Evolutionary conservation across 169 alveolate species (phyloP), one percentile per base, ranked within the genome.

Genomic region (Ichthyophthirius multifiliis): DNA sequence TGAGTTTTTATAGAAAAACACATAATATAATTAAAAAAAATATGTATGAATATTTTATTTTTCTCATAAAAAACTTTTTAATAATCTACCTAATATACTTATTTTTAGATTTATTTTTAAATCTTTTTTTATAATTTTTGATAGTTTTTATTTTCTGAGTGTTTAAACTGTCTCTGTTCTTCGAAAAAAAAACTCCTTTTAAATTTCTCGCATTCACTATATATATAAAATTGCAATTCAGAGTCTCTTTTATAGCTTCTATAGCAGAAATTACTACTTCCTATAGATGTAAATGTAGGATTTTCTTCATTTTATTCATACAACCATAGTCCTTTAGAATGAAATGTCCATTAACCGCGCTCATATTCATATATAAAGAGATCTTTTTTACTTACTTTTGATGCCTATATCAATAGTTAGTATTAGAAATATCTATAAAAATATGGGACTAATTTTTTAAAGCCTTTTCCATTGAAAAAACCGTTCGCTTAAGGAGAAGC

Each of bases 401-500:
- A 34, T 12, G 41, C 73, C 12, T 67, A 34, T 44, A 82, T 67
- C 30, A 86, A 65, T 1, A 86, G 20, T 1, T 31, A 48, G 10
- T 45, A 43, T 71, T 84, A 90, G 47, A 74, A 79, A n/a, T 65
- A 83, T 67, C 94, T 65, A 76, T 89, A 89, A 18, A 85, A 46
- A 32, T 67, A 83, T 15, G 94, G 94, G 39, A 89, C 85, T 64
- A 35, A 84, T 31, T 82, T 78, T 64, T 89, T 85, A 18, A 80
- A 55, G 41, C 44, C 65, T 6, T 90, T 90, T 16, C 88, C 94
- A 43, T 85, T 83, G 73, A 81, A 85, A 45, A 89, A 89, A 16
- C 94, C 89, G 64, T 89, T 89, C 9, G 94, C 94, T 23, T 39
- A 20, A 5, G 94, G 94, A 45, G 89, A 62, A 3, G 89, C 85